Evolutionary conservation across 352 stramenopile species (phyloP).

Genomic region (Globisporangium echinulatum): DNA sequence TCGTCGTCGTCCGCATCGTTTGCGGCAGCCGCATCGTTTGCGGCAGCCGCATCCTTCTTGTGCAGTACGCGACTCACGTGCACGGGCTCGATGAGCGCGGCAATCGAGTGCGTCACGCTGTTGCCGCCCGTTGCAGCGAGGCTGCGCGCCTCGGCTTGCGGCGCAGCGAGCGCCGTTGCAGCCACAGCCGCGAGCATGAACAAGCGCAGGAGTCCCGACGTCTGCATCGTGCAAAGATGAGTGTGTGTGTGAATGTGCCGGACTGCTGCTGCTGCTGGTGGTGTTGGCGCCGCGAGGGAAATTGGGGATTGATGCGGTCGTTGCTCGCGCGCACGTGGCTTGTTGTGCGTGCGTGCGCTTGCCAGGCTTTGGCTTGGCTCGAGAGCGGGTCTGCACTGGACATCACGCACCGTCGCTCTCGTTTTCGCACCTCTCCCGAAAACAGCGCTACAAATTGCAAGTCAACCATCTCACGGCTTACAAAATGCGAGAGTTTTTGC

Average conservation of each 20-base stretch:
- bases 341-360: slow-evolving; percentile 3
- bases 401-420: no score
- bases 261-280: slow-evolving; percentile 10
- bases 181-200: slow-evolving; percentile 45
- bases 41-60: slow-evolving; percentile 8
- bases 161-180: slow-evolving; percentile 29
- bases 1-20: slow-evolving; percentile 8
- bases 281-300: slow-evolving; percentile 16
- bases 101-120: slow-evolving; percentile 14
- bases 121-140: slow-evolving; percentile 3
- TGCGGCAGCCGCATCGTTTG: no score
- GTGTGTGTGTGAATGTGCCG: not conserved
- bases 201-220: slow-evolving; percentile 41
- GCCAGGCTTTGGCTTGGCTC: no score
- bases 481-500: no score
- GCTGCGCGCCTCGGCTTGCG: slow-evolving; percentile 12
- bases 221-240: slow-evolving; percentile 34
- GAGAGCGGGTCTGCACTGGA: no score
- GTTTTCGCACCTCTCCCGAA: no score
- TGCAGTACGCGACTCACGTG: slow-evolving; percentile 29
- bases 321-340: slow-evolving; percentile 14
- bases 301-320: slow-evolving; percentile 48
- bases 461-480: no score
- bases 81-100: slow-evolving; percentile 17
- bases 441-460: no score